Base-by-base conservation (phyloP, 345 rosid genomes). In the Camelina hispida region DNA sequence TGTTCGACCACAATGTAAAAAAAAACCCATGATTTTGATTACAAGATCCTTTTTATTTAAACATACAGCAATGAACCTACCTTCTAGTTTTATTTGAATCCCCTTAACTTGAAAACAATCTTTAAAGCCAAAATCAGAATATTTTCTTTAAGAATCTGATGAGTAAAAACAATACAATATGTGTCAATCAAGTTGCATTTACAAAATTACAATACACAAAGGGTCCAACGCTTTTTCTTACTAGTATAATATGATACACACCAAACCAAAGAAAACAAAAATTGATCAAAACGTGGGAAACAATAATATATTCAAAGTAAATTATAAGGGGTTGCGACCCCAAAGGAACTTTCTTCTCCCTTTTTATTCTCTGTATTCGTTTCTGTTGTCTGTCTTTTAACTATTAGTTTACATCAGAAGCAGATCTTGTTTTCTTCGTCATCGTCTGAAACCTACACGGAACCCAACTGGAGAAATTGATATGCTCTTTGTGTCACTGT, bases 321-420 rank as follows among this genome's bases (percentile, higher is more conserved):
- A 12, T 10, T 51, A 72, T 51, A 62, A 61, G 69, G 28, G 15
- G 17, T 66, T 66, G 32, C 23, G 34, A 43, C 35, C 46, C 57
- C 37, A 42, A 44, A 66, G 54, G 50, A 61, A 53, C 69, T 38
- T 53, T 61, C 57, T 51, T 61, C 47, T 48, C 40, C 55, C 18
- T 53, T 18, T 51, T 43, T 42, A 17, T 66, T 60, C 40, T 51
- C 34, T 28, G 69, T 76, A 68, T 75, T 48, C 23, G 54, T 75
- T 68, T 75, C 46, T 42, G 56, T 43, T 40, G 68, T 44, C 69
- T 40, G 68, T 44, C 69, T 53, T 53, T 61, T 30, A 61, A 32
- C 74, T 42, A 46, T 60, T 76, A 62, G 69, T 68, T 68, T 76
- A 74, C 72, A 59, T 60, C 63, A 18, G 69, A 61, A 43, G 74